Base-by-base conservation (phyloP, 2,329 filamentous ascomycete species). In the Talaromyces albobiverticillius region DNA sequence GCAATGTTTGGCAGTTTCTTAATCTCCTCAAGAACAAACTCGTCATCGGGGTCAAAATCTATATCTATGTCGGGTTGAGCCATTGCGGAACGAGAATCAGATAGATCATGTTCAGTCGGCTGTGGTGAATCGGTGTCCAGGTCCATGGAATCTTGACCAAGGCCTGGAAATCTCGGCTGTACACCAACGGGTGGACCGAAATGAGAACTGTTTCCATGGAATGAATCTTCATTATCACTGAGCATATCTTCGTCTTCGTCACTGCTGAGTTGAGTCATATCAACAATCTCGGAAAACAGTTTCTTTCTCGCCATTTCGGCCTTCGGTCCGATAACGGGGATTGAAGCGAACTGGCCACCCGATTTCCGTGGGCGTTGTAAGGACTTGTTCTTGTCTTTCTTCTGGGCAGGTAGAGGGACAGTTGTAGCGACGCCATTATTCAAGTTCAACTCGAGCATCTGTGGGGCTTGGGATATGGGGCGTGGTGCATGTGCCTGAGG, bases 301-400 rank as follows among this genome's bases (percentile, higher is more conserved):
- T 79, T 73, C 62, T 83, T 84, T 23, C 78, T 71, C n/a, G 81
- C 80, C 51, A 75, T 75, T 61, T 81, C 77, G 62, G 78, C 79
- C 60, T 83, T 83, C 57, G 79, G 64, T 8, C 64, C 65, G n/a
- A 64, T 61, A 2, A 57, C 50, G 1, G 46, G 41, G 20, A 29
- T 36, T 7, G 42, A 20, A 10, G 34, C 25, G 25, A 32, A 42
- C 26, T 45, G 41, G 9, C 29, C 54, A n/a, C 34, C 43, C 3
- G 40, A 42, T 45, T 41, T 45, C 6, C 40, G 49, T 22, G 41
- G 42, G 8, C 25, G 40, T 18, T 34, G 23, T 26, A 11, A 31
- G n/a, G 22, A 11, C 14, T 32, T 49, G 23, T 29, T 47, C 18
- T 18, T 22, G 11, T 34, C 41, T 43, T 51, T 51, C 38, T 42